These are phyloP conservation scores for Candida ponderosae DNA, from an alignment of 805 yeast genomes.

Conservation along the genomic window DNA sequence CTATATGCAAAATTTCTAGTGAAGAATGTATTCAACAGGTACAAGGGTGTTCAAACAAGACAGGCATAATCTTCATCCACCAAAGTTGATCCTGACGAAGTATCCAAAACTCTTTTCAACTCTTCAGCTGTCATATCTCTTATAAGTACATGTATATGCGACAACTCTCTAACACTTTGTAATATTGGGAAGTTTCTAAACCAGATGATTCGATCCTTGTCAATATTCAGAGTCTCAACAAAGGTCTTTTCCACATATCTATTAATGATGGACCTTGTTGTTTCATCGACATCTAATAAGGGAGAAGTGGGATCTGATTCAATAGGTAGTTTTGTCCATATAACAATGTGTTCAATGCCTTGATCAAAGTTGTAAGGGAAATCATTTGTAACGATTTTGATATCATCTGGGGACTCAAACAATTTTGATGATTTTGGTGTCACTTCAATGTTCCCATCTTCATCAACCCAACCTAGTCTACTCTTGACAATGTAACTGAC, in stretches of 20 bases:
- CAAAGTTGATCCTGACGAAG: too few species aligned
- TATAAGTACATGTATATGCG: constrained; percentile 64
- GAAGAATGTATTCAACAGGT: too few species aligned
- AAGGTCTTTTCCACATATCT: constrained; percentile 41
- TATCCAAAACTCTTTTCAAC: constrained; percentile 3
- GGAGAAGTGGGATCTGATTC: constrained; percentile 37
- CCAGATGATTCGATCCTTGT: constrained; percentile 39
- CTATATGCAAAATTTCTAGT: too few species aligned
- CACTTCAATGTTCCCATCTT: constrained; percentile 10
- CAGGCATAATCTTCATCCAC: too few species aligned
- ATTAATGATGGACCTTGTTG: constrained; percentile 37
- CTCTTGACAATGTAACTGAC: constrained; percentile 39
- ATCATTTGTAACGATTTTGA: constrained; percentile 41
- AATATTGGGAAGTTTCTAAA: constrained; percentile 64
- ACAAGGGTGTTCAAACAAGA: too few species aligned
- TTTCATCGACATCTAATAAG: constrained; percentile 26
- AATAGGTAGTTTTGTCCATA: constrained; percentile 59
- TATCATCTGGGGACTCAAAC: constrained; percentile 23
- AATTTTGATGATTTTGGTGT: constrained; percentile 13
- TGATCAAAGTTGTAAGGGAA: constrained; percentile 59
- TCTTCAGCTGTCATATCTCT: constrained; percentile 12
- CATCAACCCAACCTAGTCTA: constrained; percentile 43
- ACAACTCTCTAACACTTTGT: constrained; percentile 59
- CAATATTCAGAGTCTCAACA: constrained; percentile 26
- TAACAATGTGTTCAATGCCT: constrained; percentile 47